phyloP scores from a whole-genome alignment of 2,329 filamentous ascomycete genomes.

The Fusarium chuoi region DNA sequence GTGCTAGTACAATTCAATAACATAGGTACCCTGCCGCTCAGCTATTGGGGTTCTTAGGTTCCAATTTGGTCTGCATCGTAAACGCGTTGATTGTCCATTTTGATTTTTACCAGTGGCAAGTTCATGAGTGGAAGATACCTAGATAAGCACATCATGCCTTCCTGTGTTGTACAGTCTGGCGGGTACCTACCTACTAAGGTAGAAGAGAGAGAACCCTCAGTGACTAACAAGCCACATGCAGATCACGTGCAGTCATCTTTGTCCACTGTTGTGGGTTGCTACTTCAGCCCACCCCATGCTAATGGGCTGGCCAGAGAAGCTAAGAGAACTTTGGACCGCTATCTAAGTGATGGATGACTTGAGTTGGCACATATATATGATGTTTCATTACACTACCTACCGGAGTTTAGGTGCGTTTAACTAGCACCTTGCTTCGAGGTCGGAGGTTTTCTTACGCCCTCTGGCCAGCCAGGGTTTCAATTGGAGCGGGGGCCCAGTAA shows the following conservation, averaged over 20 bases:
- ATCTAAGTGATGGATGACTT: background rate
- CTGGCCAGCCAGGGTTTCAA: background rate
- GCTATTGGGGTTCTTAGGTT: background rate
- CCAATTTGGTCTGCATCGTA: background rate
- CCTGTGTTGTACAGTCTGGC: background rate
- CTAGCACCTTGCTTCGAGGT: background rate
- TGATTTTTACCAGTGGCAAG: background rate
- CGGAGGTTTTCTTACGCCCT: background rate
- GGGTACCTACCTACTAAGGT: background rate
- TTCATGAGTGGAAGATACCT: too few species aligned
- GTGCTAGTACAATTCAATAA: background rate
- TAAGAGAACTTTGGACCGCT: background rate
- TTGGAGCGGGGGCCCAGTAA: background rate
- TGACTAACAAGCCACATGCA: constrained; percentile 4
- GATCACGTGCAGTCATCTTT: background rate
- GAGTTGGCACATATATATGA: background rate
- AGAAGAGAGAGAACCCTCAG: background rate
- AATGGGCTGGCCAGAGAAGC: background rate
- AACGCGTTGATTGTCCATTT: background rate
- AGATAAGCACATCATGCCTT: background rate
- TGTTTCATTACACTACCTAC: background rate
- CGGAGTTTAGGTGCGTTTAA: background rate
- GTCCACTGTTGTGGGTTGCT: background rate
- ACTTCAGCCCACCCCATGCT: background rate
- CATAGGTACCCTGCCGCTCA: background rate